Evolutionary conservation across 192 early-diverging fungal species (phyloP), one percentile per base, ranked within the genome.

Genomic region (Polychytrium aggregatum): DNA sequence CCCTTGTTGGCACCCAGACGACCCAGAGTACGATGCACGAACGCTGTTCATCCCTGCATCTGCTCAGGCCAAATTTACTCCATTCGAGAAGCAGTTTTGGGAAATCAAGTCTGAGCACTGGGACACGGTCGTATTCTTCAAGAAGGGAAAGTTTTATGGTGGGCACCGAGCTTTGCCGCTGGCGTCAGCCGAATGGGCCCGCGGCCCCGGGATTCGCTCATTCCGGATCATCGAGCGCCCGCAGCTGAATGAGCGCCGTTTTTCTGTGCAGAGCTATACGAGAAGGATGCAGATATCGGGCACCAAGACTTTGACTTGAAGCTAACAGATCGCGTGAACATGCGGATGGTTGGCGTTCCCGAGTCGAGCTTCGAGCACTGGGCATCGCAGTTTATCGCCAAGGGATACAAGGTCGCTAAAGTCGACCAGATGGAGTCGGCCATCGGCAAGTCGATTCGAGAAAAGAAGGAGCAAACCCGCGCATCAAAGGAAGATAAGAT

Each of bases 81-180:
- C 87, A 9, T 99, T 99, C 64, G 97, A 99, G 71, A 73, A 79
- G 35, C 97, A 99, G 67, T 99, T 87, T 63, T 99, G 97, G 97
- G 88, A 95, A 68, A 92, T 99, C 60, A 99, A 99, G 64, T 62
- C 66, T 50, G 72, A 83, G 51, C 79, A 91, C 46, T 99, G 90
- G 84, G 90, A 97, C 59, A 86, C 85, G 0, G 83, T 90, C 16
- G 92, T 97, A 13, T 97, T 97, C 57, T 99, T 97, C 74, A 99
- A 99, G 55, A 99, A 98, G 72, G 92, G 94, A 51, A 97, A 97
- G 64, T 96, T 97, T 44, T 94, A 83, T 60, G 78, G 71, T 75
- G 18, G 1, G 59, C 26, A 14, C 24, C 3, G 37, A 10, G 24
- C 5, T 34, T 29, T 39, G 22, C 14, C 9, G 16, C 21, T 39